Evolutionary conservation across 495 filamentous ascomycete genomes (phyloP).

Genomic region (Copromyces sp.): DNA sequence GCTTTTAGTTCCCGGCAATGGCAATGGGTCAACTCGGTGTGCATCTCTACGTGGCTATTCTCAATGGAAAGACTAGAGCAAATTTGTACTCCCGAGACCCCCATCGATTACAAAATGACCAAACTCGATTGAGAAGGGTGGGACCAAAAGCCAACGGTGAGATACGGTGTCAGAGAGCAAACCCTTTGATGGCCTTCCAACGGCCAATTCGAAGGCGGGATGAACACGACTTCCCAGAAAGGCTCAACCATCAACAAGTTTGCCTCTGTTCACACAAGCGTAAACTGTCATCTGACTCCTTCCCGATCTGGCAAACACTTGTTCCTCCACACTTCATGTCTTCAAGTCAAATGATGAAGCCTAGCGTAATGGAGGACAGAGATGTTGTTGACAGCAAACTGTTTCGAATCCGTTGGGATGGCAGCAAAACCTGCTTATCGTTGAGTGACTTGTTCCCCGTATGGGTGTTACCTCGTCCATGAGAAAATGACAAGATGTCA

Average conservation of each 20-base stretch:
- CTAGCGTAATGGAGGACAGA: background rate
- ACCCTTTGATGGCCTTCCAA: background rate
- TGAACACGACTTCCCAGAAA: background rate
- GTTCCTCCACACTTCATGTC: background rate
- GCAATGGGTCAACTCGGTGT: background rate
- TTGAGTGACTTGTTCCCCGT: background rate
- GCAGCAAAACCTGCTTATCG: background rate
- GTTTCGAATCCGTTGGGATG: background rate
- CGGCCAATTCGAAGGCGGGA: background rate
- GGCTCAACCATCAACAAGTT: background rate
- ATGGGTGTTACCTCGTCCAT: background rate
- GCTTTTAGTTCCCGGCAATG: background rate
- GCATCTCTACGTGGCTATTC: background rate
- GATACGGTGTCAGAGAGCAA: background rate
- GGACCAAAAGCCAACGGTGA: background rate
- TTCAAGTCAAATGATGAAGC: background rate
- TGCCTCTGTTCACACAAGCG: background rate
- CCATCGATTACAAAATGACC: background rate
- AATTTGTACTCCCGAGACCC: background rate
- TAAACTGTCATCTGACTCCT: background rate
- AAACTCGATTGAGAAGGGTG: background rate
- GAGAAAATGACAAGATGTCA: background rate
- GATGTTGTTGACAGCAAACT: background rate
- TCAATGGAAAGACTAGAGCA: background rate
- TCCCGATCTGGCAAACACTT: background rate